phyloP scores from a whole-genome alignment of 139 green algal genomes.

The Haematococcus sp. region DNA sequence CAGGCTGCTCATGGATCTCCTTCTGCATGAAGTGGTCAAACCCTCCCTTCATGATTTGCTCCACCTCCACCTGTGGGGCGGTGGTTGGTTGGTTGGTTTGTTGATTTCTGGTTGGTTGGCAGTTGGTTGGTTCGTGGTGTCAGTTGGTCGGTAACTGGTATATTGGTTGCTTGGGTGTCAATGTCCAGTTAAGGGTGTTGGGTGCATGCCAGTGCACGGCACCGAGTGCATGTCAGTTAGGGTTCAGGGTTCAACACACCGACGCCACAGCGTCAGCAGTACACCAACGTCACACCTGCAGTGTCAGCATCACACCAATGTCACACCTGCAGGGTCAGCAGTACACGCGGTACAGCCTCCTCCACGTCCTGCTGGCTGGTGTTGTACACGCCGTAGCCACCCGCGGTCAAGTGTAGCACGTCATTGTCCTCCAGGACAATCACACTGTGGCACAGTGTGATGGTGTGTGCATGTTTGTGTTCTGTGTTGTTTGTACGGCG shows the following conservation, averaged over 20 bases:
- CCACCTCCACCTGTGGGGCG: slow-evolving; percentile 90
- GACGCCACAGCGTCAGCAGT: too few species aligned
- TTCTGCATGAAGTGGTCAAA: slow-evolving; percentile 63
- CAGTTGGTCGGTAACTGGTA: too few species aligned
- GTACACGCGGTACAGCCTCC: slow-evolving; percentile 63
- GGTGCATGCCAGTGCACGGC: too few species aligned
- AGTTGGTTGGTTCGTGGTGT: too few species aligned
- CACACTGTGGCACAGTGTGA: slow-evolving; percentile 19
- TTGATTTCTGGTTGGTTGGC: too few species aligned
- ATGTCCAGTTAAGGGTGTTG: too few species aligned
- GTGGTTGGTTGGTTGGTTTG: too few species aligned
- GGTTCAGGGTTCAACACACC: too few species aligned
- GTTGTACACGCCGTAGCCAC: slow-evolving; percentile 80
- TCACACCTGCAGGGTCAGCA: slow-evolving; percentile 88
- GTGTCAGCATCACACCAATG: slow-evolving; percentile 73
- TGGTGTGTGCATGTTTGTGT: slow-evolving; percentile 1
- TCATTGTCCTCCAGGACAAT: slow-evolving; percentile 94
- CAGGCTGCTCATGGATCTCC: slow-evolving; percentile 94
- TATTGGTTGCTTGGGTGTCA: too few species aligned
- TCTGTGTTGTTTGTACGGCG: background rate
- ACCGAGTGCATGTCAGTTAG: too few species aligned
- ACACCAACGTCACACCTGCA: too few species aligned
- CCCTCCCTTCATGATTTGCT: slow-evolving; percentile 95
- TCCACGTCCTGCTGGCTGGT: slow-evolving; percentile 31
- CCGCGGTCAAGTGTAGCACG: slow-evolving; percentile 78